phyloP scores from a whole-genome alignment of 1,139 yeast genomes.

The Taphrina sp. region DNA sequence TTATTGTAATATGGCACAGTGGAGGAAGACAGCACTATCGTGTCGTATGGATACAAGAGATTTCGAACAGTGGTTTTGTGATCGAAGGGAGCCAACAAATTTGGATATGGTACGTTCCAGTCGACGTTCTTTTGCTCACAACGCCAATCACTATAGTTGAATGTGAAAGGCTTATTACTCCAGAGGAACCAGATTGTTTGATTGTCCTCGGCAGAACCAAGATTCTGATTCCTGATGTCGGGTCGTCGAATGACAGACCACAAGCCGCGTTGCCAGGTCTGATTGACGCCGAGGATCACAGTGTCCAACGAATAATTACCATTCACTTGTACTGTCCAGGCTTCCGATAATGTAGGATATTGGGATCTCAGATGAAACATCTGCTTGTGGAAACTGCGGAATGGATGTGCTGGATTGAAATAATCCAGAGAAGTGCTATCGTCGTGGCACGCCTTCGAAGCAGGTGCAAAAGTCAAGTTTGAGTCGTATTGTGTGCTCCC shows the following conservation, averaged over 20 bases:
- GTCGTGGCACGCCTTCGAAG: constrained; percentile 25
- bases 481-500: constrained; percentile 27
- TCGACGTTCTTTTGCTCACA: constrained; percentile 5
- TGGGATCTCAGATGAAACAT: constrained; percentile 28
- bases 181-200: constrained; percentile 24
- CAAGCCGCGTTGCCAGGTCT: constrained; percentile 17
- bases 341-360: constrained; percentile 27
- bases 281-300: constrained; percentile 10
- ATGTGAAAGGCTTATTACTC: constrained; percentile 6
- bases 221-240: constrained; percentile 3
- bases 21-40: constrained; percentile 12
- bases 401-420: constrained; percentile 24
- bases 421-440: constrained; percentile 29
- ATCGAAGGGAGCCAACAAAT: constrained; percentile 30
- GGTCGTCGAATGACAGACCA: constrained; percentile 28
- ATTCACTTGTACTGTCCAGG: constrained; percentile 11
- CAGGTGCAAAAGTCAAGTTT: constrained; percentile 20
- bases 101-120: constrained; percentile 22
- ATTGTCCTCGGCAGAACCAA: constrained; percentile 2
- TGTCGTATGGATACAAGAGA: constrained; percentile 32
- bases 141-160: constrained; percentile 9
- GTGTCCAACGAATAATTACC: constrained; percentile 23
- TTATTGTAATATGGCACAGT: constrained; percentile 22
- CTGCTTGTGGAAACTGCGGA: constrained; percentile 17
- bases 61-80: constrained; percentile 22